Percentiles rank a stretch among this genome's conserved stretches.
Evolutionary conservation across 169 alveolate species (phyloP).

Genomic region (Theileria sp.): DNA sequence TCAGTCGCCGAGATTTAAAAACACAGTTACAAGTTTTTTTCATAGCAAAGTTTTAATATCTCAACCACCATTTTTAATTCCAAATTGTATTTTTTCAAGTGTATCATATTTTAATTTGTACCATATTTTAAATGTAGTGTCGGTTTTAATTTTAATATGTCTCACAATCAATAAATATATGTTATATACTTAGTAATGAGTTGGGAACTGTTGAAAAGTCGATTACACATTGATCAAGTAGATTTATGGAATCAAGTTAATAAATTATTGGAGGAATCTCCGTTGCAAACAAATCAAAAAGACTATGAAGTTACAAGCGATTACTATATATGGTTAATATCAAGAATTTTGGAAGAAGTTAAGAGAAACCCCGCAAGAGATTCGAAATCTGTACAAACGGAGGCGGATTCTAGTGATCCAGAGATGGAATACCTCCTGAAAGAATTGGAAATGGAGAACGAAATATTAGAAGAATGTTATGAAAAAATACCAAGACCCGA

Average conservation of each 20-base stretch:
- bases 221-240: constrained; percentile 5
- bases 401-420: background rate
- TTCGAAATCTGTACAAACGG: constrained; percentile 1
- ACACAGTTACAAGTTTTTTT: no score
- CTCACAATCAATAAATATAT: background rate
- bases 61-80: no score
- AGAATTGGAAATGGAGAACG: background rate
- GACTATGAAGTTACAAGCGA: background rate
- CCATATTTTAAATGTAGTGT: constrained; percentile 3
- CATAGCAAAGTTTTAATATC: no score
- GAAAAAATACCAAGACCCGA: background rate
- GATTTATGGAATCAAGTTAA: background rate
- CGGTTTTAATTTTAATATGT: background rate
- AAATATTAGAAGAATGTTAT: background rate
- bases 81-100: background rate
- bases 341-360: background rate
- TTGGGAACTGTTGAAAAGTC: background rate
- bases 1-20: no score
- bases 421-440: background rate
- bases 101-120: background rate
- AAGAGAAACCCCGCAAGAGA: background rate
- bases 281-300: background rate
- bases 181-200: background rate
- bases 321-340: background rate
- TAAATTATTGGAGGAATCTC: background rate